Conservation (phyloP, 2,329 filamentous ascomycete genomes). For the Malbranchea cinnamomea region DNA sequence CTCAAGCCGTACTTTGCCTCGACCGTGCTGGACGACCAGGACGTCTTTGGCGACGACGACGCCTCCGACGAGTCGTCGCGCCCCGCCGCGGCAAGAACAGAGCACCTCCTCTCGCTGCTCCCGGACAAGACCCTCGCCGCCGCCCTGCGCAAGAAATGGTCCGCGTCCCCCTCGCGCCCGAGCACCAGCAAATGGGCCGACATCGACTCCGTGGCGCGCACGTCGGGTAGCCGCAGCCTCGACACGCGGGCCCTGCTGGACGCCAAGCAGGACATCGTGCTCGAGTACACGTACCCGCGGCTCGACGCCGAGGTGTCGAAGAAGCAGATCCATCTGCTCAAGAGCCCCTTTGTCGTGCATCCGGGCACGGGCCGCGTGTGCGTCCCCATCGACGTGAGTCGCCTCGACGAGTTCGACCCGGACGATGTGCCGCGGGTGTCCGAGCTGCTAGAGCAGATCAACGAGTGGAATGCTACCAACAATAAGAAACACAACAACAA, state of each 20-base stretch:
- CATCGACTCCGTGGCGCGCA: conserved; percentile 73
- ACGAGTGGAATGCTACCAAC: conserved; percentile 48
- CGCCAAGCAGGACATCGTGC: conserved; percentile 86
- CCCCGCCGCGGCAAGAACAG: too few species aligned
- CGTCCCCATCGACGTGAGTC: conserved; percentile 72
- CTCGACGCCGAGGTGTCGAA: conserved; percentile 96
- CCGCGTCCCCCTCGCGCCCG: conserved; percentile 59
- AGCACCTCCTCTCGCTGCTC: conserved; percentile 71
- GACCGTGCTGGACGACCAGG: conserved; percentile 69
- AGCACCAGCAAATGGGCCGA: conserved; percentile 83
- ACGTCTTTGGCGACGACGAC: conserved; percentile 62
- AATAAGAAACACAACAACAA: conserved; percentile 3
- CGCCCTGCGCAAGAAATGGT: conserved; percentile 80
- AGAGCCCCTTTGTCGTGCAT: conserved; percentile 91
- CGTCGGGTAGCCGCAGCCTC: conserved; percentile 53
- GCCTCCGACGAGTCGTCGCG: conserved; percentile 55
- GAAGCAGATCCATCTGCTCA: conserved; percentile 94
- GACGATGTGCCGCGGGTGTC: conserved; percentile 79
- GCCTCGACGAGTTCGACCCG: conserved; percentile 72
- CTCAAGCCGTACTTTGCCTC: conserved; percentile 71
- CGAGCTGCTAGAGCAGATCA: conserved; percentile 68
- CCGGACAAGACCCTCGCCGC: conserved; percentile 66
- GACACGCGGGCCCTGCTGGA: conserved; percentile 61
- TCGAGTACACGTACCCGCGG: conserved; percentile 95
- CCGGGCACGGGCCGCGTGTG: conserved; percentile 88